Conservation (phyloP, 805 yeast genomes). For the Myxozyma neglecta region DNA sequence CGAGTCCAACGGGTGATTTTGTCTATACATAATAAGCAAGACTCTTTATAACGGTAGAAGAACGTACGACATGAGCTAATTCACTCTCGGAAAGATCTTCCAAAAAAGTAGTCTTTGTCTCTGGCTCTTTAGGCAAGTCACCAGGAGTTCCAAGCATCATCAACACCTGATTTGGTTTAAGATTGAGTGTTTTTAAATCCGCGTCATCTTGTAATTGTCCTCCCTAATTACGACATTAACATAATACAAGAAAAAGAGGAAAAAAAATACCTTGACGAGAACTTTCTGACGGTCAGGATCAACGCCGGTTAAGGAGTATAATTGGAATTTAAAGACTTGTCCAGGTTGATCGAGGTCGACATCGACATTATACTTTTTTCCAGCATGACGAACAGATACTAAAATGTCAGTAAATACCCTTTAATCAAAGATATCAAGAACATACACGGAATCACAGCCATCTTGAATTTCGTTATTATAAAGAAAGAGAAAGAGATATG, state of each 20-base stretch:
- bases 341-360: constrained; percentile 60
- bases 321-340: constrained; percentile 61
- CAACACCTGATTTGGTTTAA: constrained; percentile 65
- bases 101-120: constrained; percentile 56
- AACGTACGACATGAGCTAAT: constrained; percentile 41
- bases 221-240: constrained; percentile 43
- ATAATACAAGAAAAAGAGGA: not conserved
- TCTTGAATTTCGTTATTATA: too few species aligned
- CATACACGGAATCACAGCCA: constrained; percentile 30
- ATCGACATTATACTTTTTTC: constrained; percentile 60
- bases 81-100: constrained; percentile 64
- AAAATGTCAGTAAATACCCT: not conserved
- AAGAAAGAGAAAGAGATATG: too few species aligned
- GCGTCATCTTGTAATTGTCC: constrained; percentile 79
- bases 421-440: not conserved
- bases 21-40: constrained; percentile 14
- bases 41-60: constrained; percentile 34
- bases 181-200: constrained; percentile 50
- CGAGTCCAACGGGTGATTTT: constrained; percentile 59
- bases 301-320: constrained; percentile 71
- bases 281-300: constrained; percentile 91
- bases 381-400: constrained; percentile 63
- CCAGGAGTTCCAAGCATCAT: constrained; percentile 95
- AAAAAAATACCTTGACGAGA: constrained; percentile 55
- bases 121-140: constrained; percentile 53